Evolutionary conservation across 2,329 filamentous ascomycete genomes (phyloP).

Genomic region (Scedosporium dehoogii): DNA sequence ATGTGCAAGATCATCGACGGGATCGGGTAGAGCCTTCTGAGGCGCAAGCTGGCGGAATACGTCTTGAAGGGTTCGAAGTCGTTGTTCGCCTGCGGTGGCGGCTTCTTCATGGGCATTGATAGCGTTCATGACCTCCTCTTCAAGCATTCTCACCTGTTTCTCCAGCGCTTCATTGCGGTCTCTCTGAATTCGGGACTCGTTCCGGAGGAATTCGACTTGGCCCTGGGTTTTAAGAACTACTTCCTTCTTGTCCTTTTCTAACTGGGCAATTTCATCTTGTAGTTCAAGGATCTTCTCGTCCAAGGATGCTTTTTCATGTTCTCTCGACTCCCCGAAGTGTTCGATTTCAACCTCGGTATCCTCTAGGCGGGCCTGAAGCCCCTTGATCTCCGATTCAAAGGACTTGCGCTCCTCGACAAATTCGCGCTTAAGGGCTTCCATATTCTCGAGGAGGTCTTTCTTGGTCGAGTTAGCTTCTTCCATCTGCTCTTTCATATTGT

Average conservation of each 20-base stretch:
- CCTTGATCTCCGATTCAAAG: constrained; percentile 70
- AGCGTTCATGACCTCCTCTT: constrained; percentile 43
- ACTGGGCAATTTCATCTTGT: constrained; percentile 59
- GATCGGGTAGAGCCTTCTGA: constrained; percentile 40
- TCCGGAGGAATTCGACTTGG: constrained; percentile 52
- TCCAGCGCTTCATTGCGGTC: constrained; percentile 51
- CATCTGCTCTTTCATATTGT: constrained; percentile 56
- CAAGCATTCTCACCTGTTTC: constrained; percentile 42
- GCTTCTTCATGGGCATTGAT: constrained; percentile 38
- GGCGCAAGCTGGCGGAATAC: constrained; percentile 50
- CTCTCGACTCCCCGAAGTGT: constrained; percentile 68
- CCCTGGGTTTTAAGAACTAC: constrained; percentile 49
- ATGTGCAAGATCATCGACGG: constrained; percentile 49
- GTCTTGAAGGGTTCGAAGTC: constrained; percentile 45
- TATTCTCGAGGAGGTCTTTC: constrained; percentile 85
- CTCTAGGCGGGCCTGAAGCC: constrained; percentile 67
- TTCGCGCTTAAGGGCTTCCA: constrained; percentile 83
- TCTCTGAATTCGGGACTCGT: constrained; percentile 48
- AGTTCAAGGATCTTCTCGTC: constrained; percentile 60
- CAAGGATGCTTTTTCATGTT: constrained; percentile 65
- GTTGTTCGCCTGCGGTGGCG: constrained; percentile 41
- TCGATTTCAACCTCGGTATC: constrained; percentile 91
- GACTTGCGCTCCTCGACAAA: constrained; percentile 77
- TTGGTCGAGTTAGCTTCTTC: constrained; percentile 88
- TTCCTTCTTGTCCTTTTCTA: constrained; percentile 47